Conservation (phyloP, 179 eudicot species). For the Corrigiola litoralis region DNA sequence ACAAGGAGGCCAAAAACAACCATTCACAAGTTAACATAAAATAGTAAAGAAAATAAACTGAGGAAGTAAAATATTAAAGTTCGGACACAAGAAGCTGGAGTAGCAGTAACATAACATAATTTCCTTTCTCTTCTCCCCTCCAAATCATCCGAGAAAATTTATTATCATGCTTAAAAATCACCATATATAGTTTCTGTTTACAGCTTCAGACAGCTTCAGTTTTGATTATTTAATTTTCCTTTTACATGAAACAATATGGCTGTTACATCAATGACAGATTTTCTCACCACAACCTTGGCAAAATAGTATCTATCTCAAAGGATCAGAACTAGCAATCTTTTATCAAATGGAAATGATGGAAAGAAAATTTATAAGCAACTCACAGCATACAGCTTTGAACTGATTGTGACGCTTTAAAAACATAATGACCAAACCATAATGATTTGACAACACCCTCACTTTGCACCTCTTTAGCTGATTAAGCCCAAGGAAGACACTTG, state of each 20-base stretch:
- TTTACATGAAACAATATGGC: background rate
- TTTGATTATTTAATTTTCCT: background rate
- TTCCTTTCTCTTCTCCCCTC: background rate
- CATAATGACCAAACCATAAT: background rate
- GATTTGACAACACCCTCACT: background rate
- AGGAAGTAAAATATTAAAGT: background rate
- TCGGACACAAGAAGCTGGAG: background rate
- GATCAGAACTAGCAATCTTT: too few species aligned
- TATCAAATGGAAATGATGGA: too few species aligned
- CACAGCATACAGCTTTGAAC: too few species aligned
- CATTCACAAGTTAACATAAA: background rate
- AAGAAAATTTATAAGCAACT: too few species aligned
- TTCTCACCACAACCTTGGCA: too few species aligned
- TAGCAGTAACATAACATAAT: background rate
- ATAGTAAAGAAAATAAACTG: background rate
- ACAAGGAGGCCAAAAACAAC: background rate
- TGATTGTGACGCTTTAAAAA: too few species aligned
- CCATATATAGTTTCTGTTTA: background rate
- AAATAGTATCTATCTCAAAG: too few species aligned
- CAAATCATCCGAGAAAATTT: background rate
- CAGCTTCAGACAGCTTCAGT: background rate
- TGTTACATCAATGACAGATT: too few species aligned
- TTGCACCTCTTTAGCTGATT: background rate
- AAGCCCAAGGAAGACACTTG: background rate
- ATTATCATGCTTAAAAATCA: too few species aligned